Evolutionary conservation across 1,284 basidiomycete species (phyloP), one percentile per base, ranked within the genome.

Genomic region (Ustilago bromivora): DNA sequence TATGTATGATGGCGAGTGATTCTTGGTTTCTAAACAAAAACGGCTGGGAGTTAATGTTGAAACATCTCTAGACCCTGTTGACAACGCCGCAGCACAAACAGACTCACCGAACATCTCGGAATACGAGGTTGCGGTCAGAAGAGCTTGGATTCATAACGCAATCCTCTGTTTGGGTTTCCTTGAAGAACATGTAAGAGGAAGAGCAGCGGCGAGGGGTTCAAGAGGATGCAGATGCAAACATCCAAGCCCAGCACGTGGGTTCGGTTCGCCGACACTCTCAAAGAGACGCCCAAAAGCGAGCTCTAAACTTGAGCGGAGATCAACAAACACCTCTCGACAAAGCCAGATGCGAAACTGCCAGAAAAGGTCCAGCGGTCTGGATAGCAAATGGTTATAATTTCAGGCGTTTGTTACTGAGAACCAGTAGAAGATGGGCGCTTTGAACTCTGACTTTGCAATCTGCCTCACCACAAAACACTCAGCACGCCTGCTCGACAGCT

Each of bases 241-340:
- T 51, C 13, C 47, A 51, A 51, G 47, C 47, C 47, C 47, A 51
- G 47, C 28, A 19, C 31, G 47, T 1, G 8, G 47, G 31, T 51
- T 51, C 47, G 47, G 9, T 28, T 51, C 47, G 2, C 15, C 46
- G 31, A 15, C 2, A 41, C 13, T 23, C 46, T 51, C 47, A 31
- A 4, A 13, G 23, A 31, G 23, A 23, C 28, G 47, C 47, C 47
- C 47, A 31, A 51, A 32, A 51, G 47, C 23, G 47, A 51, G 47
- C 31, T 51, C 47, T 51, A 51, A 31, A 51, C 47, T 31, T 8
- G 47, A 31, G 47, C 47, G 47, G 28, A 51, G 47, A 51, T 51
- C 47, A 31, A 51, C 47, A 51, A 51, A 51, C 47, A 51, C 15
- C 6, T 13, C 28, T 13, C 32, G 8, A 28, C 11, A 19, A 19